Evolutionary conservation across 2,329 filamentous ascomycete species (phyloP).

Genomic region (Cryphonectria parasitica): DNA sequence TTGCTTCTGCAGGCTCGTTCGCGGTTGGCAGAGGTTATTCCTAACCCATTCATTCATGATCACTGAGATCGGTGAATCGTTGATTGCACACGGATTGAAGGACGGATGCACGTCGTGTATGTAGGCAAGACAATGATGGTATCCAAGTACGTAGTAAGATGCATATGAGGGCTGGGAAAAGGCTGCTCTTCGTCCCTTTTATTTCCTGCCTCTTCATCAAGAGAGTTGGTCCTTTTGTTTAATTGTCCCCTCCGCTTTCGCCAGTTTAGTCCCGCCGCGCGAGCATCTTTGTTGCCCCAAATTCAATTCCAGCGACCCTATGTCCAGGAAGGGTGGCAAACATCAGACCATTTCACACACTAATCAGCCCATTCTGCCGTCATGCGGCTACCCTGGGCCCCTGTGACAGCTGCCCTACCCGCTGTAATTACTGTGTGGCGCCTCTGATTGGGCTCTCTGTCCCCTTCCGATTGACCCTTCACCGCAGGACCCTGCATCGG

Average conservation of each 20-base stretch:
- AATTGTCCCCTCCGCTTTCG: background rate
- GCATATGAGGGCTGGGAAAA: background rate
- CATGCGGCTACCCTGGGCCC: slow-evolving; percentile 9
- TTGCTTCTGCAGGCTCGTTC: background rate
- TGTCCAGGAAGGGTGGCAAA: slow-evolving; percentile 9
- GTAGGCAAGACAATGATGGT: background rate
- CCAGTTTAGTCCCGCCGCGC: background rate
- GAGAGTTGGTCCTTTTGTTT: background rate
- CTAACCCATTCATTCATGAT: background rate
- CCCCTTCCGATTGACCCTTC: background rate
- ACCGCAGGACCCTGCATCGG: slow-evolving; percentile 5
- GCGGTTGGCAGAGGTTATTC: background rate
- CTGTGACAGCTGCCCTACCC: background rate
- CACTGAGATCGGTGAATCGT: background rate
- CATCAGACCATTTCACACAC: slow-evolving; percentile 24
- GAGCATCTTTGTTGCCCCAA: slow-evolving; percentile 4
- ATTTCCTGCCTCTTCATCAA: background rate
- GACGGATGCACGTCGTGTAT: background rate
- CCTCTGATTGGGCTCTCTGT: slow-evolving; percentile 21
- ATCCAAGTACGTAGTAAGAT: background rate
- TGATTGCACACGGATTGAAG: background rate
- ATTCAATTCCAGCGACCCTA: slow-evolving; percentile 11
- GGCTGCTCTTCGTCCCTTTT: background rate
- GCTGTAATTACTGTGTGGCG: background rate
- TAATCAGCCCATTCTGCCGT: slow-evolving; percentile 28